Percentiles rank a stretch among this genome's conserved stretches.
These are phyloP conservation scores for Astragalus membranaceus DNA, from an alignment of 306 rosid species.

Conservation along the genomic window DNA sequence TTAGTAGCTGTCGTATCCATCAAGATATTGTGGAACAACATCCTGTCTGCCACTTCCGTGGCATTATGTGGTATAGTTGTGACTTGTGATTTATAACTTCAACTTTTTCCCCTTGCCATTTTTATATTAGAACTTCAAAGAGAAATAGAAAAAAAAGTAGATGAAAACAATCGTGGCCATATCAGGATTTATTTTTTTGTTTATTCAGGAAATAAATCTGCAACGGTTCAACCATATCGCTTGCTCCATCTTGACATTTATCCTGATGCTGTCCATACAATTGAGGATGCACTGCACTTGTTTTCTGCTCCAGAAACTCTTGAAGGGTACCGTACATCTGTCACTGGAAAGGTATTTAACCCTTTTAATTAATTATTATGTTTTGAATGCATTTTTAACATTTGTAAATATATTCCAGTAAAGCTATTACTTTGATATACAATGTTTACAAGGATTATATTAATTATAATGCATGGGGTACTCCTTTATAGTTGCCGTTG, in stretches of 20 bases:
- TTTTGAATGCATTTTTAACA: background rate
- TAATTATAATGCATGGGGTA: background rate
- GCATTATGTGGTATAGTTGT: background rate
- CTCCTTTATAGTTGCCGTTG: background rate
- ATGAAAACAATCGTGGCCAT: background rate
- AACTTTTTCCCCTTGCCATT: background rate
- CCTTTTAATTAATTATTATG: background rate
- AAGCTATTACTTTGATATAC: background rate
- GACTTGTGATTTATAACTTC: background rate
- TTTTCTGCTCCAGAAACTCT: slow-evolving; percentile 88
- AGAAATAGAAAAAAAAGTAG: background rate
- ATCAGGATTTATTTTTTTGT: background rate
- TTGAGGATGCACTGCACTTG: slow-evolving; percentile 81
- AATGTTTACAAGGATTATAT: background rate
- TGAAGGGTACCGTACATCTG: slow-evolving; percentile 80
- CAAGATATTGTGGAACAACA: background rate
- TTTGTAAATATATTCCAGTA: background rate
- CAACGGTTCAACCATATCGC: slow-evolving; percentile 72
- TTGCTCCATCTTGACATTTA: slow-evolving; percentile 88
- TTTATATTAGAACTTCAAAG: background rate
- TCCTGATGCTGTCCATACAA: slow-evolving; percentile 63
- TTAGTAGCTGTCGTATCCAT: background rate
- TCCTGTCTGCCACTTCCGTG: background rate
- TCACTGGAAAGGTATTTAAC: slow-evolving; percentile 64
- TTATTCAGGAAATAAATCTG: slow-evolving; percentile 47